phyloP scores from a whole-genome alignment of 2,329 filamentous ascomycete genomes.

The Fusarium sp. region DNA sequence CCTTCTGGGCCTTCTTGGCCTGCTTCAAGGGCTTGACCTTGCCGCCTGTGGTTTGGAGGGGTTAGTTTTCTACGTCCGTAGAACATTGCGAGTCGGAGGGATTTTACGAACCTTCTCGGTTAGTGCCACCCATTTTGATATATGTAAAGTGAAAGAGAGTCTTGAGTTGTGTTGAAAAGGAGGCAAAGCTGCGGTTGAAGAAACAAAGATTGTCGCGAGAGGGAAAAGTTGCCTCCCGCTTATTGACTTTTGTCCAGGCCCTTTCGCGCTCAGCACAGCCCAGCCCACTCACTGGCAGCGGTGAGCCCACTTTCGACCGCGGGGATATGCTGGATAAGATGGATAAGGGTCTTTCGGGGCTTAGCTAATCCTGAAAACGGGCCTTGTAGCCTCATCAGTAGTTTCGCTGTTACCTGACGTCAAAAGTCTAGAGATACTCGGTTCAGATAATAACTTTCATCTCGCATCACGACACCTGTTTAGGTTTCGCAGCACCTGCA shows the following conservation, averaged over 20 bases:
- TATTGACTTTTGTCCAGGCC: slow-evolving; percentile 32
- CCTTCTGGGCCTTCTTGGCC: slow-evolving; percentile 84
- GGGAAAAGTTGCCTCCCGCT: slow-evolving; percentile 39
- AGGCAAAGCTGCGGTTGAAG: slow-evolving; percentile 16
- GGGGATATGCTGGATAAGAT: slow-evolving; percentile 33
- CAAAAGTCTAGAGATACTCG: slow-evolving; percentile 34
- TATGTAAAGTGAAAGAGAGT: slow-evolving; percentile 13
- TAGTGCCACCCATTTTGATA: slow-evolving; percentile 51
- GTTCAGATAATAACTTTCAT: slow-evolving; percentile 4
- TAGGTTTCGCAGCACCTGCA: slow-evolving; percentile 2
- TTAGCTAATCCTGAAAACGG: slow-evolving; percentile 38
- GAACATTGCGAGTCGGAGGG: not conserved
- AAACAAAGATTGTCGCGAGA: slow-evolving; percentile 33
- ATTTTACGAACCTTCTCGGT: slow-evolving; percentile 50
- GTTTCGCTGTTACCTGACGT: slow-evolving; percentile 24
- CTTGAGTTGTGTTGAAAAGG: slow-evolving; percentile 10
- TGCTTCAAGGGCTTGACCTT: slow-evolving; percentile 89
- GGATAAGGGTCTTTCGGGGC: slow-evolving; percentile 35
- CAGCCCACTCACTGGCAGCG: slow-evolving; percentile 13
- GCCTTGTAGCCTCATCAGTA: slow-evolving; percentile 11
- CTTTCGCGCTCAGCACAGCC: slow-evolving; percentile 15
- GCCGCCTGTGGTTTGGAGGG: slow-evolving; percentile 66
- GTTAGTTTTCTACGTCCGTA: slow-evolving; percentile 23
- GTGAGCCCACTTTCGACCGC: slow-evolving; percentile 26
- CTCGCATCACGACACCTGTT: slow-evolving; percentile 4